phyloP scores from a whole-genome alignment of 306 rosid genomes.

The Morella rubra region DNA sequence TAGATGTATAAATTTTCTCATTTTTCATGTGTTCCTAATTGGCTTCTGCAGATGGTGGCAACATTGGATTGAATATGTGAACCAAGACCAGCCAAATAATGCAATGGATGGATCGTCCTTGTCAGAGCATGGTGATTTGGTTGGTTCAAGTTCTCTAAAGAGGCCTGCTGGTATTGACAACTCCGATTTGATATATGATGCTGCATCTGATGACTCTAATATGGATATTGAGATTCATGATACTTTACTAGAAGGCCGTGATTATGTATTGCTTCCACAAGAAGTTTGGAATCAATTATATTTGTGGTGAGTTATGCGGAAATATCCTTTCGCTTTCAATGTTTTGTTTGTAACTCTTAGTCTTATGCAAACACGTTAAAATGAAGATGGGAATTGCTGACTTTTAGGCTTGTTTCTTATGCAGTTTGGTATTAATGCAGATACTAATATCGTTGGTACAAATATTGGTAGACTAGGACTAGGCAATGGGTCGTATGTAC shows the following conservation, averaged over 20 bases:
- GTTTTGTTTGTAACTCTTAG: constrained; percentile 13
- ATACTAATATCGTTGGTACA: background rate
- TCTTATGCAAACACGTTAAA: constrained; percentile 15
- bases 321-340: constrained; percentile 11
- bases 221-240: constrained; percentile 63
- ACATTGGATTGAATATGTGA: constrained; percentile 93
- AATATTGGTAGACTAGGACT: background rate
- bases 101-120: constrained; percentile 63
- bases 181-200: constrained; percentile 74
- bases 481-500: background rate
- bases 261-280: constrained; percentile 89
- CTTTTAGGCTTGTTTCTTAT: background rate
- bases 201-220: constrained; percentile 57
- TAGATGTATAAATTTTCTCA: background rate
- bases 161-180: constrained; percentile 85
- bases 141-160: constrained; percentile 57
- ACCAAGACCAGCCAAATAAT: constrained; percentile 79
- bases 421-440: background rate
- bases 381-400: background rate
- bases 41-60: constrained; percentile 89
- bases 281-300: constrained; percentile 86
- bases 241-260: constrained; percentile 92
- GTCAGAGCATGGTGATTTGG: constrained; percentile 61
- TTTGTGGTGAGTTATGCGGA: constrained; percentile 51
- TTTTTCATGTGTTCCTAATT: constrained; percentile 17